A percentile compares a stretch with the other conserved stretches of the same genome.
Evolutionary conservation across 495 filamentous ascomycete species (phyloP).

Genomic region (Elaphomyces granulatus): DNA sequence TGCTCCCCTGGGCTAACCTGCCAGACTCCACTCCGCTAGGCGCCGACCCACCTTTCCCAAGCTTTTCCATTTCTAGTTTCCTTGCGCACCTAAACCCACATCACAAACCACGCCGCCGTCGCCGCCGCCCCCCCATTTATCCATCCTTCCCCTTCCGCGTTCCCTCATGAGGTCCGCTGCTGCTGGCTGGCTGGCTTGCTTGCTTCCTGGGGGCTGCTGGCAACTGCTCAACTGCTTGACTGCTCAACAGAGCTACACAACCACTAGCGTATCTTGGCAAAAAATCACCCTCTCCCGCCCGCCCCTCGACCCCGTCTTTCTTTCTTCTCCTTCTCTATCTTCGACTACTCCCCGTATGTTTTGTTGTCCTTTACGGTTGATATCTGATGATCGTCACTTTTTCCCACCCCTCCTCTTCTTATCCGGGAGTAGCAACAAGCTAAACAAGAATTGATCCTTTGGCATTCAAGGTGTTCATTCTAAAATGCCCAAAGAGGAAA

Average conservation of each 20-base stretch:
- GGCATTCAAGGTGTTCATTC: too few relatives aligned
- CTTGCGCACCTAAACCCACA: too few relatives aligned
- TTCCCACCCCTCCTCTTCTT: slow-evolving; percentile 6
- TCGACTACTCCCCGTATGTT: slow-evolving; percentile 5
- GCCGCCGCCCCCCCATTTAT: too few relatives aligned
- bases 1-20: not conserved
- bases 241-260: slow-evolving; percentile 29
- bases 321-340: slow-evolving; percentile 7
- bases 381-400: not conserved
- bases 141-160: not conserved
- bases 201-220: not conserved
- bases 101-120: too few relatives aligned
- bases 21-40: not conserved
- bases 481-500: too few relatives aligned
- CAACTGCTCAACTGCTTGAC: slow-evolving; percentile 19
- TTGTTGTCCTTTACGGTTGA: slow-evolving; percentile 1
- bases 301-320: slow-evolving; percentile 32
- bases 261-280: slow-evolving; percentile 36
- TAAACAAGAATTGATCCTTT: too few relatives aligned
- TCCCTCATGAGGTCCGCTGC: not conserved
- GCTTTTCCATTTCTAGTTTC: not conserved
- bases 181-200: not conserved
- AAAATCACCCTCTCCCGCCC: slow-evolving; percentile 32
- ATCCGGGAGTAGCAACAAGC: not conserved
- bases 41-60: not conserved